Conservation (phyloP, 2,329 filamentous ascomycete genomes). For the Calonectria ilicicola region DNA sequence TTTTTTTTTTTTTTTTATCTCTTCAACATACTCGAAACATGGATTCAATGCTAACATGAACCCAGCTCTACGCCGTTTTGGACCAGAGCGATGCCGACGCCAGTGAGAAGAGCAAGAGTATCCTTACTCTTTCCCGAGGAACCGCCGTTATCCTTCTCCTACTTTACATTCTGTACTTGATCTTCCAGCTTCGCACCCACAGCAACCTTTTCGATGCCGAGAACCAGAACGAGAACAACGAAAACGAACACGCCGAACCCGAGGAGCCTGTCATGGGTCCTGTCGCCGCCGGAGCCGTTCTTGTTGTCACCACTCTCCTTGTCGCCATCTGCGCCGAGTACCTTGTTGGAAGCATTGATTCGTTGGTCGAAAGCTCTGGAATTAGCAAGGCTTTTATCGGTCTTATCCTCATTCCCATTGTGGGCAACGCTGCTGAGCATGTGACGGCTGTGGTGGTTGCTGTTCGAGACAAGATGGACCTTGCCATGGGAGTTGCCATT, state of each 20-base stretch:
- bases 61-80: slow-evolving; percentile 74
- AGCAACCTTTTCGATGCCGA: slow-evolving; percentile 76
- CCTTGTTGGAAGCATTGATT: slow-evolving; percentile 81
- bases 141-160: slow-evolving; percentile 80
- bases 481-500: slow-evolving; percentile 83
- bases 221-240: slow-evolving; percentile 55
- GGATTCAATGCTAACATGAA: slow-evolving; percentile 30
- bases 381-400: slow-evolving; percentile 87
- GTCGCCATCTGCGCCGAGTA: slow-evolving; percentile 83
- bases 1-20: background rate
- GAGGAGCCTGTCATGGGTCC: slow-evolving; percentile 69
- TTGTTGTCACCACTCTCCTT: slow-evolving; percentile 76
- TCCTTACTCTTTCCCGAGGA: slow-evolving; percentile 79
- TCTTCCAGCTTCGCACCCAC: slow-evolving; percentile 83
- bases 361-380: slow-evolving; percentile 74
- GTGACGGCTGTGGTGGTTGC: slow-evolving; percentile 86
- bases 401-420: slow-evolving; percentile 82
- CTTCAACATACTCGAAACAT: background rate
- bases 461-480: slow-evolving; percentile 80
- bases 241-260: slow-evolving; percentile 53
- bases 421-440: slow-evolving; percentile 84
- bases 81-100: slow-evolving; percentile 51
- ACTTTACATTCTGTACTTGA: slow-evolving; percentile 81
- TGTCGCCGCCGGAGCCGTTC: slow-evolving; percentile 72
- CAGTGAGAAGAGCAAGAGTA: slow-evolving; percentile 63